These are phyloP conservation scores for Anisogramma anomala DNA, from an alignment of 2,329 filamentous ascomycete genomes.

Conservation along the genomic window DNA sequence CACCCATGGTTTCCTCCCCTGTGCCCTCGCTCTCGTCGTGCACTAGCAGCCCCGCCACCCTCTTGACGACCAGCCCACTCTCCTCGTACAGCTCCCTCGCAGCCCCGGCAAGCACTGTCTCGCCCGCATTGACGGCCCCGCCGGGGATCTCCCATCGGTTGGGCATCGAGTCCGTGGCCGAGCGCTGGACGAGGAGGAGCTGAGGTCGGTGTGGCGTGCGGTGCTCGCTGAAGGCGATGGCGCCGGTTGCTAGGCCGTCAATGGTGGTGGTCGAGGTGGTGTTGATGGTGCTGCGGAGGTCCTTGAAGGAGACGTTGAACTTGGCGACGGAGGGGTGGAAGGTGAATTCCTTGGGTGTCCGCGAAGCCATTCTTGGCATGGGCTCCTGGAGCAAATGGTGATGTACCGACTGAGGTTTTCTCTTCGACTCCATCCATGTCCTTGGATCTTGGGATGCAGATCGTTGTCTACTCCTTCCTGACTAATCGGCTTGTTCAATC, in stretches of 20 bases:
- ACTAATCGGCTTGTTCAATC: too few relatives aligned
- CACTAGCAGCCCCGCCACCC: conserved; percentile 16
- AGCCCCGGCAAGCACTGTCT: conserved; percentile 25
- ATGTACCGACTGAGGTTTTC: neutral
- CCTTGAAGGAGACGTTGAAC: conserved; percentile 15
- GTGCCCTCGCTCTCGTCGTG: neutral
- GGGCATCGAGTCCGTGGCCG: conserved; percentile 28
- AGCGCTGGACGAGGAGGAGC: conserved; percentile 30
- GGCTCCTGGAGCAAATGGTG: neutral
- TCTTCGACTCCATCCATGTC: too few relatives aligned
- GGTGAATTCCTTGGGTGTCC: conserved; percentile 17
- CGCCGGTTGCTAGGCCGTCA: conserved; percentile 18
- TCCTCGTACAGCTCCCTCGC: conserved; percentile 34
- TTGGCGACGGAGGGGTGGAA: conserved; percentile 14
- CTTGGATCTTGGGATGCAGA: too few relatives aligned
- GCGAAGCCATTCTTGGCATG: neutral
- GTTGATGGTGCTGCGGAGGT: conserved; percentile 16
- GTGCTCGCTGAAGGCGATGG: conserved; percentile 20
- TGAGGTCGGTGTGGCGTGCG: conserved; percentile 14
- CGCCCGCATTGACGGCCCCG: conserved; percentile 28
- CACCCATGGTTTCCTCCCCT: conserved; percentile 12
- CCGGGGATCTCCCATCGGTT: conserved; percentile 32
- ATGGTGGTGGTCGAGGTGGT: conserved; percentile 2
- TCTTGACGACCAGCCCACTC: conserved; percentile 23
- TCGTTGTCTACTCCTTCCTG: neutral